Evolutionary conservation across 2,329 filamentous ascomycete species (phyloP), one percentile per base, ranked within the genome.

Genomic region (Albophoma yamanashiensis): DNA sequence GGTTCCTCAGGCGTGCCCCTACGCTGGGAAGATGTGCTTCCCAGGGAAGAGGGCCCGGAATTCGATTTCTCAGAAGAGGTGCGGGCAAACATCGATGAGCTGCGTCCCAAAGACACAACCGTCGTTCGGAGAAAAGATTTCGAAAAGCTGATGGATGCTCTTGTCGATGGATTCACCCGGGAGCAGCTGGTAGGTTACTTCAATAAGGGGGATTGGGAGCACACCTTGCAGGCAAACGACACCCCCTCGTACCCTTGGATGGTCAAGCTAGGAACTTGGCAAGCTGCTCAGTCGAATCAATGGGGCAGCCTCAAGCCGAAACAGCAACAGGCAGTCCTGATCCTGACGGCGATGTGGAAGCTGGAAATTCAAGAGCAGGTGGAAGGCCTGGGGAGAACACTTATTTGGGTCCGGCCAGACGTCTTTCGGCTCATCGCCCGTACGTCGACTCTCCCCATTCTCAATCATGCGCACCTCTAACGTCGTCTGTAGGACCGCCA

Each of bases 331-430:
- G 77, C 71, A 0, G 62, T 78, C 20, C 70, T 69, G 59, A 69
- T 85, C 58, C 71, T 85, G 72, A 73, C 74, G 15, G 69, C 75
- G 31, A 76, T 74, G 61, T 85, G 82, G 82, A 74, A 72, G 3
- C 63, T 85, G n/a, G 73, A 76, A 11, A 75, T 78, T 2, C 71
- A 75, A 59, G 79, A 82, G 62, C 67, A 79, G 20, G 66, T 76
- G 17, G 72, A 76, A 25, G 72, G 71, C 7, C 66, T 76, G 4
- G 82, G 82, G 7, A 69, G 71, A 39, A 66, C 75, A 1, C 69
- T 68, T 2, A 61, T 83, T 8, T 71, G 65, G 61, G 63, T 83
- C 25, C 66, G 69, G 15, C 72, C 73, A 15, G 59, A 69, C 1
- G 73, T 78, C 58, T 81, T 82, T 62, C 63, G 68, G 39, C 73